These are phyloP conservation scores for Megacollybia platyphylla DNA, from an alignment of 1,284 basidiomycete species.

Conservation along the genomic window DNA sequence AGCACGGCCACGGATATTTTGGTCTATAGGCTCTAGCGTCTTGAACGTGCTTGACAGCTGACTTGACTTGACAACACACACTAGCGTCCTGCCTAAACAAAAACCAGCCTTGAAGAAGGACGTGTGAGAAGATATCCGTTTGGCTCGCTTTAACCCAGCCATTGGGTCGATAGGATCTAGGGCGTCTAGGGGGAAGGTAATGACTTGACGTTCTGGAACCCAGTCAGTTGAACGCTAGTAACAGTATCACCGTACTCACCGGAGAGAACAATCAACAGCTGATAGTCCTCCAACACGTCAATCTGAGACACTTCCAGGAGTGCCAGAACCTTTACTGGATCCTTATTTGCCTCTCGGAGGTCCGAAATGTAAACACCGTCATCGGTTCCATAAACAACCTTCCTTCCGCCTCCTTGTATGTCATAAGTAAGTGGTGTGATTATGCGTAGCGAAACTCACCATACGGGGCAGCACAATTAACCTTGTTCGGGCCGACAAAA, in stretches of 20 bases:
- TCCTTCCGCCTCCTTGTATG: slow-evolving; percentile 62
- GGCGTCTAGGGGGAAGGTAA: slow-evolving; percentile 93
- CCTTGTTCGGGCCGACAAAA: slow-evolving; percentile 73
- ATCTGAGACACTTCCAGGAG: slow-evolving; percentile 89
- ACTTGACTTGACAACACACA: slow-evolving; percentile 95
- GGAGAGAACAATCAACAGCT: slow-evolving; percentile 91
- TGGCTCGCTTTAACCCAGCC: slow-evolving; percentile 85
- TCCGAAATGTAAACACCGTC: slow-evolving; percentile 95
- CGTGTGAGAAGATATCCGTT: slow-evolving; percentile 92
- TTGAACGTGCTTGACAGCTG: slow-evolving; percentile 96
- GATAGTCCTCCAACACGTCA: slow-evolving; percentile 94
- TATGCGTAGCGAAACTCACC: slow-evolving; percentile 40
- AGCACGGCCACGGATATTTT: slow-evolving; percentile 68
- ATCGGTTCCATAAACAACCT: slow-evolving; percentile 92
- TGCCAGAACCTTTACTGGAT: slow-evolving; percentile 86
- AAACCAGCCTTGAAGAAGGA: slow-evolving; percentile 96
- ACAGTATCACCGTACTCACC: slow-evolving; percentile 33
- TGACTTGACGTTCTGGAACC: slow-evolving; percentile 75
- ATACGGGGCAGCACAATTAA: slow-evolving; percentile 93
- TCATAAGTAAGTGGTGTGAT: not conserved
- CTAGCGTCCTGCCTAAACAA: slow-evolving; percentile 88
- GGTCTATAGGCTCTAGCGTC: slow-evolving; percentile 92
- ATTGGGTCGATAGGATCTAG: slow-evolving; percentile 85
- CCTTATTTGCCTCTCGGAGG: slow-evolving; percentile 61
- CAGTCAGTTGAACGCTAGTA: slow-evolving; percentile 1